Evolutionary conservation across 2,329 filamentous ascomycete genomes (phyloP), one percentile per base, ranked within the genome.

Genomic region (Rosellinia necatrix): DNA sequence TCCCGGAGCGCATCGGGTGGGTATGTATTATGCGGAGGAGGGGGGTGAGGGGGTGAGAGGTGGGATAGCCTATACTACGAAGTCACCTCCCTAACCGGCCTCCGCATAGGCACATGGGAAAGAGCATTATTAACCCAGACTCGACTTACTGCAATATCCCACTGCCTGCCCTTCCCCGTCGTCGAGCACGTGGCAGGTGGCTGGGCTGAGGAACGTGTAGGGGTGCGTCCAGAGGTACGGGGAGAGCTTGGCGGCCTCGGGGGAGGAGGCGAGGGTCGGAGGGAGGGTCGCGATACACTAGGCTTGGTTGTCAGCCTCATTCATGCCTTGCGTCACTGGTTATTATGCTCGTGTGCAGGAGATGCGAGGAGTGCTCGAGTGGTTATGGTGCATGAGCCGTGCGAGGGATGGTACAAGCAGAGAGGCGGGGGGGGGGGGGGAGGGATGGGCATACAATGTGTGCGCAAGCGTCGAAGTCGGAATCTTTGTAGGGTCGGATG

Each of bases 191-290:
- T 78, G 76, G 71, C 76, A 78, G 12, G 74, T 75, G 9, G 59
- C 35, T 0, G 78, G 77, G 7, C 71, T 77, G 56, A 81, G 75
- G 61, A 74, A 69, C 13, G 76, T 79, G 72, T 76, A 81, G 32
- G 74, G 78, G 64, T 80, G 78, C 7, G 77, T 78, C 79, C 79
- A 81, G 64, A 81, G 62, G 68, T 81, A 81, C 1, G 78, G 78
- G 12, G 76, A 72, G 25, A 79, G 70, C 15, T 69, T 69, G 42
- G 61, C 58, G 4, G 71, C 73, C 9, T 63, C 64, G 30, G 71
- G 65, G 24, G 74, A 75, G 15, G 63, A 40, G 22, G 62, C 32
- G n/a, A 80, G 73, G 4, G 72, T 74, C 0, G 75, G 74, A 3
- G 77, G 76, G 15, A 81, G 74, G 27, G 78, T 81, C 24, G 69